Conservation (phyloP, 306 rosid genomes). For the Lathyrus tuberosus region DNA sequence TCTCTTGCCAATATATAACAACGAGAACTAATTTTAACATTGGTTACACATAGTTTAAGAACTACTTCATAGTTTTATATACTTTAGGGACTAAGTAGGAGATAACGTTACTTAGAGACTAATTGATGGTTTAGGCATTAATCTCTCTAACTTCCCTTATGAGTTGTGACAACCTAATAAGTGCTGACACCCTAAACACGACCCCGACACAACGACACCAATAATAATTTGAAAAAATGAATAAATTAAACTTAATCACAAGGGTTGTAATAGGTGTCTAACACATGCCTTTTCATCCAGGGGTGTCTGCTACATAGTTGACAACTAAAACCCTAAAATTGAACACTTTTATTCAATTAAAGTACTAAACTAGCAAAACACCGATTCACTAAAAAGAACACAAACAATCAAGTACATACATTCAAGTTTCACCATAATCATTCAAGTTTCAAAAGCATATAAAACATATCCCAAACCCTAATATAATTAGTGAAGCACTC, state of each 20-base stretch:
- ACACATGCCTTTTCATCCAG: too few species aligned
- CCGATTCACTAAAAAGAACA: background rate
- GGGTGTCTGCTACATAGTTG: too few species aligned
- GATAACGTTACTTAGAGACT: background rate
- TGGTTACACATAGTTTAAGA: background rate
- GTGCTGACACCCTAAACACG: too few species aligned
- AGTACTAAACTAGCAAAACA: background rate
- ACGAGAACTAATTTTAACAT: background rate
- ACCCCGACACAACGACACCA: too few species aligned
- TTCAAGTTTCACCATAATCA: background rate
- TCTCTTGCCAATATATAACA: background rate
- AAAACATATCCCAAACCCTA: constrained; percentile 9
- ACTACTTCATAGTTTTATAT: background rate
- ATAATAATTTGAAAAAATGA: too few species aligned
- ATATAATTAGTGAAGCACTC: constrained; percentile 34
- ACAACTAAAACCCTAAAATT: background rate
- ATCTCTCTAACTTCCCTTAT: background rate
- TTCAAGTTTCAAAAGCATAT: background rate
- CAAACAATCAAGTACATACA: background rate
- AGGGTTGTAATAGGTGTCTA: too few species aligned
- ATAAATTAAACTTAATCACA: too few species aligned
- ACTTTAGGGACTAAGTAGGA: background rate
- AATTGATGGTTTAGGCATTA: background rate
- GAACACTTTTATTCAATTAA: background rate
- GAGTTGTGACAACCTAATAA: too few species aligned